Percentiles rank a stretch among this genome's conserved stretches.
These are phyloP conservation scores for Clathrus columnatus DNA, from an alignment of 768 basidiomycete genomes.

Conservation along the genomic window DNA sequence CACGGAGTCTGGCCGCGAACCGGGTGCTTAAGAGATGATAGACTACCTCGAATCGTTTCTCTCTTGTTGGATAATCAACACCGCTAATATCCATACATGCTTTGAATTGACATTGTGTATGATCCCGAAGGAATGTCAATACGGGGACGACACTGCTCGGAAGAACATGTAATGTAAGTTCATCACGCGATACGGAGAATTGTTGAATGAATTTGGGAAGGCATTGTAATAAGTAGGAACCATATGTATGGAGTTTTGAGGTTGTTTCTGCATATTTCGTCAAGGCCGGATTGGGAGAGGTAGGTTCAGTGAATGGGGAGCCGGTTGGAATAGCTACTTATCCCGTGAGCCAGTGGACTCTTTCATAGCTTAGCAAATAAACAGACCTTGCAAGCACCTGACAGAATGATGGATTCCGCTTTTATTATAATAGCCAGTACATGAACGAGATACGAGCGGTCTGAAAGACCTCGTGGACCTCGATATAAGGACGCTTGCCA, in stretches of 20 bases:
- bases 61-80: constrained; percentile 88
- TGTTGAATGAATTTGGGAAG: constrained; percentile 98
- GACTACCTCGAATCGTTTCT: constrained; percentile 93
- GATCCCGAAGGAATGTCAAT: constrained; percentile 89
- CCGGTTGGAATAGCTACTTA: constrained; percentile 7
- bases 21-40: constrained; percentile 85
- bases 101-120: constrained; percentile 93
- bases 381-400: not conserved
- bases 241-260: constrained; percentile 80
- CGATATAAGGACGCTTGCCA: constrained; percentile 1
- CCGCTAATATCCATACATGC: constrained; percentile 87
- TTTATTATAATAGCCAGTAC: not conserved
- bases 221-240: constrained; percentile 86
- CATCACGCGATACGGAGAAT: constrained; percentile 94
- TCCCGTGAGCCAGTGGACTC: not conserved
- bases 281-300: constrained; percentile 78
- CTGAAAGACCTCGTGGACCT: constrained; percentile 1
- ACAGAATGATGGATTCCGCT: not conserved
- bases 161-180: constrained; percentile 80
- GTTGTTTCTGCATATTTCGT: constrained; percentile 64
- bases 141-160: constrained; percentile 79
- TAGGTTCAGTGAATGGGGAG: constrained; percentile 82
- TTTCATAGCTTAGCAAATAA: not conserved
- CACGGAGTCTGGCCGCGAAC: constrained; percentile 77
- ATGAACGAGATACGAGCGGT: not conserved